These are phyloP conservation scores for Acanthamoeba castellanii DNA, from an alignment of 208 protist genomes.

Conservation along the genomic window DNA sequence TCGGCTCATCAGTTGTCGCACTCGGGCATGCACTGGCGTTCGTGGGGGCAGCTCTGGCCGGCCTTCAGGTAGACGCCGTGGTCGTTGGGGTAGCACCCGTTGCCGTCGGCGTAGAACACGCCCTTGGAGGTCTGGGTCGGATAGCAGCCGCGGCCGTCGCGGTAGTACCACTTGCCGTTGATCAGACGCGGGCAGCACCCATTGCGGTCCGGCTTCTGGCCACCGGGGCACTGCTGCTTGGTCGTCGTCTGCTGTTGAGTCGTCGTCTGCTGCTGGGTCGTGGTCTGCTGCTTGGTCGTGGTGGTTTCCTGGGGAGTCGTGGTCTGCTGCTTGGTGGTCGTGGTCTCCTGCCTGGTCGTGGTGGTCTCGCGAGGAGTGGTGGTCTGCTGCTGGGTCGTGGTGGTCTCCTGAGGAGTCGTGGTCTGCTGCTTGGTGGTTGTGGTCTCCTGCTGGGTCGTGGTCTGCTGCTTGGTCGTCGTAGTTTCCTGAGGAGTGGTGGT, in stretches of 20 bases:
- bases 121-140: background rate
- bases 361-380: background rate
- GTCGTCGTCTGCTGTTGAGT: background rate
- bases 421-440: background rate
- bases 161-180: background rate
- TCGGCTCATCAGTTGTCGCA: background rate
- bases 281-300: background rate
- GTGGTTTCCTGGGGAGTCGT: background rate
- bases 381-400: background rate
- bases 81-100: conserved; percentile 31
- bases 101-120: conserved; percentile 21
- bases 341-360: background rate
- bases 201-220: background rate
- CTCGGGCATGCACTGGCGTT: background rate
- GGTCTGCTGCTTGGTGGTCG: background rate
- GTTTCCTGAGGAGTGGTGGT: background rate
- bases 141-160: background rate
- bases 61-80: background rate
- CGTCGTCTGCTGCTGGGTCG: background rate
- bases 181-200: background rate
- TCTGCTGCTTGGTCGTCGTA: background rate
- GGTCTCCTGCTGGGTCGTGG: background rate
- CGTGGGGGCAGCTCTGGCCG: background rate
- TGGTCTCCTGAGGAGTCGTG: background rate
- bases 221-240: background rate